Conservation (phyloP, 2,329 filamentous ascomycete genomes). For the Trichoderma hamatum region DNA sequence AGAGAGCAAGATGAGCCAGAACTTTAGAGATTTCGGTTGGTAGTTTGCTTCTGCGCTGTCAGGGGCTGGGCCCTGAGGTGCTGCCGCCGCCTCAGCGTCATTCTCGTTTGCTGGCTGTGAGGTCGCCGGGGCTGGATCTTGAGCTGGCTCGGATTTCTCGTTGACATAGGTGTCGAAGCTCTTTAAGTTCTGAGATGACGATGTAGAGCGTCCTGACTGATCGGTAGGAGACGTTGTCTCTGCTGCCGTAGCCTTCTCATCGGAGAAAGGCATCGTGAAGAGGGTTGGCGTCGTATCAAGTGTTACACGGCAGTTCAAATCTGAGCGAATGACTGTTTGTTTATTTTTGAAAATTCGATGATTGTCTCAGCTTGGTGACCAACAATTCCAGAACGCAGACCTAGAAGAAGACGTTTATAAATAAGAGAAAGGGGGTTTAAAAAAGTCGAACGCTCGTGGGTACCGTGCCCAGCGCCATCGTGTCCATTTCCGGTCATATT, state of each 20-base stretch:
- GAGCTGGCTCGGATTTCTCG: background rate
- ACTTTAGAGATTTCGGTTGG: slow-evolving; percentile 55
- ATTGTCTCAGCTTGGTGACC: background rate
- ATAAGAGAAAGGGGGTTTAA: background rate
- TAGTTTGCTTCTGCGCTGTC: slow-evolving; percentile 48
- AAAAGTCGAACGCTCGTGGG: background rate
- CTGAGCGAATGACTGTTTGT: background rate
- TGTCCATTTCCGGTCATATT: background rate
- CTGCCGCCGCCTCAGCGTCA: slow-evolving; percentile 30
- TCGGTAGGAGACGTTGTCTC: background rate
- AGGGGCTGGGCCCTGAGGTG: slow-evolving; percentile 28
- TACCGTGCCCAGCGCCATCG: background rate
- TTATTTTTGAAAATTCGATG: background rate
- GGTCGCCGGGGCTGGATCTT: background rate
- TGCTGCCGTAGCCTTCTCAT: slow-evolving; percentile 6
- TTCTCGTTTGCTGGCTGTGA: slow-evolving; percentile 11
- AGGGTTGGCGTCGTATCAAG: background rate
- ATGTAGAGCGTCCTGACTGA: background rate
- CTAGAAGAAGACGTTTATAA: background rate
- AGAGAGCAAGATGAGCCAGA: slow-evolving; percentile 59
- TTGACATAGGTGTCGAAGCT: background rate
- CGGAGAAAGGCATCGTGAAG: slow-evolving; percentile 1
- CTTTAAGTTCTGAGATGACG: background rate
- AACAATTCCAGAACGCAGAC: background rate
- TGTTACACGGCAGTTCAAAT: background rate